Base-by-base conservation (phyloP, 805 yeast genomes). In the Lipomyces mesembrius region DNA sequence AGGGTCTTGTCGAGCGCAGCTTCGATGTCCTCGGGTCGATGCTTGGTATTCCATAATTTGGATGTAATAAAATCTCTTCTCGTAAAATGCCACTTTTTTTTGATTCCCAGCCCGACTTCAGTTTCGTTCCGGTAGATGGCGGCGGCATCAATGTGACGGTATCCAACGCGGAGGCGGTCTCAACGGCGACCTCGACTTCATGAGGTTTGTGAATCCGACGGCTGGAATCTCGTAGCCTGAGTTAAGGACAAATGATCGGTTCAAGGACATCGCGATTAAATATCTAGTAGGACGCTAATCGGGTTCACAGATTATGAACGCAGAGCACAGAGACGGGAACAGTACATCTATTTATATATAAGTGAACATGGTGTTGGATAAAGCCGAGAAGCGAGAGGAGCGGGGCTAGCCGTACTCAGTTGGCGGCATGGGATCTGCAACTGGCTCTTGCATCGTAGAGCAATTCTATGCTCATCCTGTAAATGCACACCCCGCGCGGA, bases 91-190 rank as follows among this genome's bases (percentile, higher is more conserved):
- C 88, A 32, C 79, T 79, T 46, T 66, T 66, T 62, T 37, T 63
- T 71, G 63, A 74, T 74, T 2, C 88, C 94, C 62, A 81, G 80
- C 34, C 96, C 92, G 14, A 88, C 88, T 70, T 84, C 87, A 25
- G 76, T 80, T 76, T 91, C 96, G 74, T 87, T 88, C 1, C 84
- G 84, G 76, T 90, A 90, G 67, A 83, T 81, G 75, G 85, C 85
- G 2, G 95, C 95, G 9, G 92, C 86, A 76, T 90, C 96, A 71
- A 90, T 87, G 75, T 87, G 91, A 68, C 88, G 83, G 76, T 88
- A 87, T 11, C 93, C 93, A 8, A 81, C 79, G 74, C 85, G 81
- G 66, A 88, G 79, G 93, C 94, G 55, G 83, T 81, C 70, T 81
- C 81, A 14, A 88, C 88, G 32, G 88, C 86, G 27, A 78, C 78